A percentile compares a stretch with the other conserved stretches of the same genome.
These are phyloP conservation scores for Lotmaria passim DNA, from an alignment of 208 protist species.

Conservation along the genomic window DNA sequence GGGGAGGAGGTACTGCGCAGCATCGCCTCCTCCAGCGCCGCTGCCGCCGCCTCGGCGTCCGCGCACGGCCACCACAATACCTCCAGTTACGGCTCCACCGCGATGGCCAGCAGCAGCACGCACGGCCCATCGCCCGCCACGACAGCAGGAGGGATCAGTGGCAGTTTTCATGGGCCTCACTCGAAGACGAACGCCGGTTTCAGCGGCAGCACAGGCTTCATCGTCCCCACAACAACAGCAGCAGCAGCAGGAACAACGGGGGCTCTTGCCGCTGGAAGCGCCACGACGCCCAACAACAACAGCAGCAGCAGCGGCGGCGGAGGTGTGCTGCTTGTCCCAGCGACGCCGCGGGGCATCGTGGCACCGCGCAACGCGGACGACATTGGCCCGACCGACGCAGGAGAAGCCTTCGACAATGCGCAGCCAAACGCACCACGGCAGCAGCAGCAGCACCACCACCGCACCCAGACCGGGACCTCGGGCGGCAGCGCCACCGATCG, in stretches of 20 bases:
- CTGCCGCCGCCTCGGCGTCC: neutral
- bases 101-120: conserved; percentile 1
- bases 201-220: conserved; percentile 9
- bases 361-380: conserved; percentile 33
- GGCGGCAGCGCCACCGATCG: neutral
- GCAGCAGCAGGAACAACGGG: neutral
- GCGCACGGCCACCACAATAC: neutral
- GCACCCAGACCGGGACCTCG: conserved; percentile 4
- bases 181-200: conserved; percentile 4
- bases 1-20: conserved; percentile 20
- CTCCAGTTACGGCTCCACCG: conserved; percentile 3
- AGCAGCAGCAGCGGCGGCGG: neutral
- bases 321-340: neutral
- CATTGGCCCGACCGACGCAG: conserved; percentile 6
- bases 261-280: no score
- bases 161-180: neutral
- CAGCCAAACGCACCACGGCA: neutral
- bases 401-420: neutral
- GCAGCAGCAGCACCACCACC: neutral
- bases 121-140: neutral
- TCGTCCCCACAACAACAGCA: neutral
- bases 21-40: neutral
- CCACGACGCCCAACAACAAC: neutral
- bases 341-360: conserved; percentile 1
- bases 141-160: neutral